Percentiles rank a stretch among this genome's conserved stretches.
Conservation (phyloP, 2,329 filamentous ascomycete species). For the Lasiodiplodia hormozganensis region DNA sequence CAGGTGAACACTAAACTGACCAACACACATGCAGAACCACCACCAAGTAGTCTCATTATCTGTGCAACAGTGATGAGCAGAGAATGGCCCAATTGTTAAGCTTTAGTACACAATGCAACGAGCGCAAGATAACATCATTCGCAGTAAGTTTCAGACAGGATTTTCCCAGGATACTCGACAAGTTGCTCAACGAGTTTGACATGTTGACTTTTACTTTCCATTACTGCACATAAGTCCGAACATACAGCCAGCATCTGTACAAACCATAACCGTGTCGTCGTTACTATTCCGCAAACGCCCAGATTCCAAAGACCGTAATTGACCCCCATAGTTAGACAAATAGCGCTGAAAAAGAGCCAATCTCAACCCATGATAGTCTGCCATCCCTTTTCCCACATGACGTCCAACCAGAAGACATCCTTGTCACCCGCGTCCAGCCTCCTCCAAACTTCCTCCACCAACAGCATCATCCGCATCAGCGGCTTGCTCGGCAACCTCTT, state of each 20-base stretch:
- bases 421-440: constrained; percentile 56
- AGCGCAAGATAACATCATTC: too few relatives aligned
- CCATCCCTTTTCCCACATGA: constrained; percentile 64
- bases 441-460: constrained; percentile 62
- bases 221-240: not conserved
- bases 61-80: too few relatives aligned
- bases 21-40: too few relatives aligned
- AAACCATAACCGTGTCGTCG: not conserved
- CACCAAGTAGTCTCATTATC: too few relatives aligned
- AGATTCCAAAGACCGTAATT: not conserved
- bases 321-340: not conserved
- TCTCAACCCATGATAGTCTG: constrained; percentile 60
- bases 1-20: too few relatives aligned
- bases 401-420: constrained; percentile 62
- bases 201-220: not conserved
- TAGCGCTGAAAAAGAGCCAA: not conserved
- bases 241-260: not conserved
- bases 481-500: constrained; percentile 60
- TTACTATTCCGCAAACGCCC: not conserved
- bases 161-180: too few relatives aligned
- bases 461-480: constrained; percentile 56
- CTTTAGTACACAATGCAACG: too few relatives aligned
- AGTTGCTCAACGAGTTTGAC: too few relatives aligned
- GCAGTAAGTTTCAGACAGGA: too few relatives aligned
- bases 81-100: too few relatives aligned